Evolutionary conservation across 768 basidiomycete genomes (phyloP), one percentile per base, ranked within the genome.

Genomic region (Rhizopogon rudus): DNA sequence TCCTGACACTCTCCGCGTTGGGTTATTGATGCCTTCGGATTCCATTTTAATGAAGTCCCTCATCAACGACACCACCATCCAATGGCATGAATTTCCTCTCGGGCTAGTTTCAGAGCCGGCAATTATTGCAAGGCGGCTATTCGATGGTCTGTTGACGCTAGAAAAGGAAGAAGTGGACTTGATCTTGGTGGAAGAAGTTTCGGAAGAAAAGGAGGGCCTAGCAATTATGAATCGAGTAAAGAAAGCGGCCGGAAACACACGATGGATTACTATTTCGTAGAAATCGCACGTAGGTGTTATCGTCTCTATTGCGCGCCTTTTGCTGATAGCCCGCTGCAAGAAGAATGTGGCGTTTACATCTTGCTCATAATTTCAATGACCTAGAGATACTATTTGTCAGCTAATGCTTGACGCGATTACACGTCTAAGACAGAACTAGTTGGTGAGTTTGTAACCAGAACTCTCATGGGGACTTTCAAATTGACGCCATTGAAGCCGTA

Each of bases 201-300:
- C 76, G 40, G 92, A 97, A 69, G 81, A 80, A 29, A 79, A 83
- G 37, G 87, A 97, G 63, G 96, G 96, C 0, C 71, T 97, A 29
- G 96, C 96, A 6, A 82, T 98, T 29, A 98, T 97, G 93, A 97
- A 98, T 68, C 80, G 96, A 16, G 83, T 94, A 25, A 81, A 81
- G 58, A 98, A 98, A 67, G 95, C 96, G 1, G 93, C 94, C 6
- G 83, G 86, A 4, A 81, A 86, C 48, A 62, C 61, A 9, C 57
- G 57, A 39, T 75, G 74, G 72, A 57, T 76, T 8, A 55, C 43
- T 16, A 44, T 56, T 45, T 41, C 43, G 31, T 60, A 59, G 57
- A 50, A n/a, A 29, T 16, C 28, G 51, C 31, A 53, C 0, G 48
- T 49, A 25, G 9, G 33, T 37, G 14, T 25, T n/a, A 25, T 20